Base-by-base conservation (phyloP, 2,329 filamentous ascomycete species). In the Hymenoscyphus occultus region DNA sequence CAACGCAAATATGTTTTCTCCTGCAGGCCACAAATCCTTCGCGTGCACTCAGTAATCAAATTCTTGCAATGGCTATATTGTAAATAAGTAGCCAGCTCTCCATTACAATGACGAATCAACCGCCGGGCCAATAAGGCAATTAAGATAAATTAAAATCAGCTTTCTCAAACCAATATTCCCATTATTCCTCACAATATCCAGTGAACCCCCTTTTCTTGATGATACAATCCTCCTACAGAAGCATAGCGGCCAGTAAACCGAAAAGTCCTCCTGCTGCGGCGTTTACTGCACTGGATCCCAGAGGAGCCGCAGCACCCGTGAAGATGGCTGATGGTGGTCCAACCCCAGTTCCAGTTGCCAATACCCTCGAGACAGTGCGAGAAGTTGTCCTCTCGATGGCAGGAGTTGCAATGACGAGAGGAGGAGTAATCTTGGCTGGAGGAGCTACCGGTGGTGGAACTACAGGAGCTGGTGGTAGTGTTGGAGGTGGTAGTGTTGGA, bases 51-150 rank as follows among this genome's bases (percentile, higher is more conserved):
- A 22, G 16, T 59, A 59, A 14, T 59, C 56, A 39, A 40, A 59
- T 19, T 58, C 56, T 14, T n/a, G 39, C n/a, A 39, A 39, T 51
- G 60, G 48, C 60, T 42, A 59, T 42, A 61, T 62, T 59, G 56
- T 59, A 59, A 59, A 54, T 61, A 58, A 62, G 48, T 60, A 56
- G 32, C 65, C 62, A 60, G 60, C 63, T 59, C 54, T 56, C 35
- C 59, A 61, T 59, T 64, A 63, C 65, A 65, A 62, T 12, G 66
- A 64, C 61, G 64, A 64, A 45, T 65, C 61, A 35, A 65, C 51
- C 64, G 66, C 64, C 64, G 57, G 61, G 40, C 60, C 51, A 65
- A 45, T 56, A 56, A 54, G 48, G 56, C 28, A 22, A 59, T 40
- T 59, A 59, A 32, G 48, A 51, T 59, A 35, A 5, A 63, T 63